phyloP scores from a whole-genome alignment of 768 basidiomycete species.

The Hericium coralloides region DNA sequence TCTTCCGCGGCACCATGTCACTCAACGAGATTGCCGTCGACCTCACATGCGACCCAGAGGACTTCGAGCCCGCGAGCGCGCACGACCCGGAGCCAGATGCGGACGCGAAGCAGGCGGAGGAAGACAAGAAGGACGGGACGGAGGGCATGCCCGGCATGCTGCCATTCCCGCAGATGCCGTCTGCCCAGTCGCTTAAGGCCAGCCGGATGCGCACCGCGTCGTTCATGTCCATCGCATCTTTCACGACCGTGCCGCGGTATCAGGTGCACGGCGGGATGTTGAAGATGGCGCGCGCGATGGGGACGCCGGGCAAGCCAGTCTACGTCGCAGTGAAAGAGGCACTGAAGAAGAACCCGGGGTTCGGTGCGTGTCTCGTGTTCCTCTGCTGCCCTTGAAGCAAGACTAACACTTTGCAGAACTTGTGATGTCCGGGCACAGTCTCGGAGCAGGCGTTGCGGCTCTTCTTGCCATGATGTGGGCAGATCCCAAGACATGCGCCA shows the following conservation, averaged over 20 bases:
- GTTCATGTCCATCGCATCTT: slow-evolving; percentile 9
- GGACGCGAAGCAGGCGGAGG: neutral
- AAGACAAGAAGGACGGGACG: neutral
- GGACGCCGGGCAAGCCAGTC: slow-evolving; percentile 65
- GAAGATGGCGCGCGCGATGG: slow-evolving; percentile 74
- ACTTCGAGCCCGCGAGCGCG: slow-evolving; percentile 35
- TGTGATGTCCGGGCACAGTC: slow-evolving; percentile 74
- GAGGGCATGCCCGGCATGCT: neutral
- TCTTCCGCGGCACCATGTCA: slow-evolving; percentile 64
- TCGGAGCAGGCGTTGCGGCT: slow-evolving; percentile 75
- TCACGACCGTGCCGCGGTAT: slow-evolving; percentile 28
- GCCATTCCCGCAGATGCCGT: neutral
- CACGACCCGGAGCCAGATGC: neutral
- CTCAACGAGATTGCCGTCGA: slow-evolving; percentile 83
- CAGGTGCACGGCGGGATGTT: slow-evolving; percentile 78
- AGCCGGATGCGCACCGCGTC: slow-evolving; percentile 8
- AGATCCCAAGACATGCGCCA: slow-evolving; percentile 69
- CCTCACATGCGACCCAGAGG: slow-evolving; percentile 69
- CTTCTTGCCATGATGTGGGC: slow-evolving; percentile 81
- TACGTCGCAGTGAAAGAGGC: slow-evolving; percentile 68
- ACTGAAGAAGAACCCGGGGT: slow-evolving; percentile 56
- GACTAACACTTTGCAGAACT: slow-evolving; percentile 36
- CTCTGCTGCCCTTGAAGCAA: neutral
- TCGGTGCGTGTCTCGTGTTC: slow-evolving; percentile 36
- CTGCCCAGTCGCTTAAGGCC: neutral